A percentile compares a stretch with the other conserved stretches of the same genome.
phyloP scores from a whole-genome alignment of 306 rosid species.

The Fagus crenata region DNA sequence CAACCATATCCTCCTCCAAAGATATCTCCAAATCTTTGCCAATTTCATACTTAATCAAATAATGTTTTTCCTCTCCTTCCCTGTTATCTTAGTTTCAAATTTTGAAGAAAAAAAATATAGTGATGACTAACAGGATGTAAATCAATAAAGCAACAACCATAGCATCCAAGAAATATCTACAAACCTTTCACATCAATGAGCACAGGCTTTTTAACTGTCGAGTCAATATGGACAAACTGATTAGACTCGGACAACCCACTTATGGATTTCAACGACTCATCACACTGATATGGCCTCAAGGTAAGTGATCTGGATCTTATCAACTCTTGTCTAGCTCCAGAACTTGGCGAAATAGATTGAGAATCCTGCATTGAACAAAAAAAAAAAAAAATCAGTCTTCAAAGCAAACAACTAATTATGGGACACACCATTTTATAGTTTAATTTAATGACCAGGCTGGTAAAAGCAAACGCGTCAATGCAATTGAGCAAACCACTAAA shows the following conservation, averaged over 20 bases:
- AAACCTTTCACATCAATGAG: slow-evolving; percentile 54
- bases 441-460: neutral
- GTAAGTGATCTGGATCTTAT: slow-evolving; percentile 50
- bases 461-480: neutral
- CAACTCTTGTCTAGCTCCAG: slow-evolving; percentile 43
- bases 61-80: too few species aligned
- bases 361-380: slow-evolving; percentile 47
- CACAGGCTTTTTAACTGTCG: slow-evolving; percentile 43
- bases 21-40: too few species aligned
- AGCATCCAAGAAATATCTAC: slow-evolving; percentile 31
- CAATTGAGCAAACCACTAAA: neutral
- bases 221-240: slow-evolving; percentile 40
- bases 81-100: too few species aligned
- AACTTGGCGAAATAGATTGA: slow-evolving; percentile 44
- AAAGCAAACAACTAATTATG: slow-evolving; percentile 5
- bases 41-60: too few species aligned
- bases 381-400: neutral
- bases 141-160: neutral
- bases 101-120: too few species aligned
- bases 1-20: too few species aligned
- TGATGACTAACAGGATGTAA: neutral
- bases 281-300: slow-evolving; percentile 36
- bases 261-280: slow-evolving; percentile 42
- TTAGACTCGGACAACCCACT: slow-evolving; percentile 41
- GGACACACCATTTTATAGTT: neutral